phyloP scores from a whole-genome alignment of 169 alveolate genomes.

The Eimeria sp. region DNA sequence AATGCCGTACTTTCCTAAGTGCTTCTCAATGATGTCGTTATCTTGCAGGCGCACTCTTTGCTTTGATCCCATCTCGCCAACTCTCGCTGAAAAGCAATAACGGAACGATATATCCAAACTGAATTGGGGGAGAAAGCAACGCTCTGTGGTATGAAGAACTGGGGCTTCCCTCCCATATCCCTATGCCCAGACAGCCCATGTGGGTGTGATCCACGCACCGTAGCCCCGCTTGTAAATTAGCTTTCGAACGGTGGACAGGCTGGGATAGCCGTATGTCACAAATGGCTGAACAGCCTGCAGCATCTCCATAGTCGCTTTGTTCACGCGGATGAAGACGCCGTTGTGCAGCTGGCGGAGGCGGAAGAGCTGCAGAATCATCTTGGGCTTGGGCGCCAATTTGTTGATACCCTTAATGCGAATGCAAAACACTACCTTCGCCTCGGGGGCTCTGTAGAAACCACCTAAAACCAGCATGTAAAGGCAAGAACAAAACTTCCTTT shows the following conservation, averaged over 20 bases:
- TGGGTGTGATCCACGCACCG: conserved; percentile 89
- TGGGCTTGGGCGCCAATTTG: conserved; percentile 98
- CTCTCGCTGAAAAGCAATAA: conserved; percentile 80
- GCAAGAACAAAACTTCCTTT: too few relatives aligned
- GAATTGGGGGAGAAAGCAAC: background rate
- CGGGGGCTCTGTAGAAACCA: conserved; percentile 87
- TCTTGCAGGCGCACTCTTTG: conserved; percentile 95
- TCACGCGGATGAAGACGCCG: conserved; percentile 96
- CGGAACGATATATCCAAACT: background rate
- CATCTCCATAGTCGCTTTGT: conserved; percentile 99
- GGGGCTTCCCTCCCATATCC: background rate
- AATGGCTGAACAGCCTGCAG: conserved; percentile 98
- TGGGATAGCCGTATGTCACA: conserved; percentile 99
- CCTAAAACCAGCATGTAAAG: conserved; percentile 77
- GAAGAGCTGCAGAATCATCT: conserved; percentile 97
- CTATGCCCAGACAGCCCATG: background rate
- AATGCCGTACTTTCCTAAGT: conserved; percentile 91
- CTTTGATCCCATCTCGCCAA: conserved; percentile 93
- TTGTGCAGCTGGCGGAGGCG: conserved; percentile 99
- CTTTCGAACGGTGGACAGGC: conserved; percentile 96
- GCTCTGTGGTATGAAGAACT: background rate
- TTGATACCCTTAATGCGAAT: conserved; percentile 95
- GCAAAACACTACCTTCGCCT: conserved; percentile 86
- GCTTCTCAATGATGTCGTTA: conserved; percentile 93
- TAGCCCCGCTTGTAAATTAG: conserved; percentile 99